Percentiles rank a stretch among this genome's conserved stretches.
phyloP scores from a whole-genome alignment of 2,329 filamentous ascomycete genomes.

The Rhinocladiella mackenziei region DNA sequence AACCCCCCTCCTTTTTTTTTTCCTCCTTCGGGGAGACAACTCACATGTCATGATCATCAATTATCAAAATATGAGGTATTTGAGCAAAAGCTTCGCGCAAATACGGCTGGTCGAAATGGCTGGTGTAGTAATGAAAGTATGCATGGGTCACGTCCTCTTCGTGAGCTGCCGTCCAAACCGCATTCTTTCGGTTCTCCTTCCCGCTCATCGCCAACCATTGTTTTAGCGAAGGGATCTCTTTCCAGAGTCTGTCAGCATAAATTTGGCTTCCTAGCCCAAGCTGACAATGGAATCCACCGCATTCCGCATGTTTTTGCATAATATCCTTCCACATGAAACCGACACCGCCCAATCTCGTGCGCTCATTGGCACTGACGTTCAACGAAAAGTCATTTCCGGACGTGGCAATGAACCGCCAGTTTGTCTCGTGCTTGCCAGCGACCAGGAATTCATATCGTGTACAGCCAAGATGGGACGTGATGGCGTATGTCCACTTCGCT shows the following conservation, averaged over 20 bases:
- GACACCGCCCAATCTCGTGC: conserved; percentile 78
- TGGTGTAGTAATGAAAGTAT: conserved; percentile 98
- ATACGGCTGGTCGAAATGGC: conserved; percentile 95
- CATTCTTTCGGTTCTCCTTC: conserved; percentile 85
- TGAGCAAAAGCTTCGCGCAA: conserved; percentile 93
- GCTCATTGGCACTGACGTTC: conserved; percentile 79
- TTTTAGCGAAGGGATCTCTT: conserved; percentile 85
- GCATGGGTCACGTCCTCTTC: conserved; percentile 94
- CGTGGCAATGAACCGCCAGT: conserved; percentile 93
- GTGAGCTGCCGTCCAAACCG: conserved; percentile 86
- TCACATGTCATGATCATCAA: conserved; percentile 98
- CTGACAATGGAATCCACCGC: conserved; percentile 91
- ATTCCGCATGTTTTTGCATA: conserved; percentile 93
- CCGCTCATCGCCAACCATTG: conserved; percentile 94
- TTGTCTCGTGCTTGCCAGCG: conserved; percentile 81
- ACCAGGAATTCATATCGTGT: conserved; percentile 98
- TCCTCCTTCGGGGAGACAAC: too few relatives aligned
- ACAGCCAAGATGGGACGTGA: conserved; percentile 93
- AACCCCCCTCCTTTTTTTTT: too few relatives aligned
- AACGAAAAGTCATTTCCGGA: conserved; percentile 95
- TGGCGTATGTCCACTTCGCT: conserved; percentile 94
- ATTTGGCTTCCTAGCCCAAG: conserved; percentile 91
- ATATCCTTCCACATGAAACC: conserved; percentile 99
- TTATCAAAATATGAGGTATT: conserved; percentile 86
- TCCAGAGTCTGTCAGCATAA: conserved; percentile 93